Percentiles rank a stretch among this genome's conserved stretches.
phyloP scores from a whole-genome alignment of 176 grass and related monocot species.

The Microstegium vimineum region DNA sequence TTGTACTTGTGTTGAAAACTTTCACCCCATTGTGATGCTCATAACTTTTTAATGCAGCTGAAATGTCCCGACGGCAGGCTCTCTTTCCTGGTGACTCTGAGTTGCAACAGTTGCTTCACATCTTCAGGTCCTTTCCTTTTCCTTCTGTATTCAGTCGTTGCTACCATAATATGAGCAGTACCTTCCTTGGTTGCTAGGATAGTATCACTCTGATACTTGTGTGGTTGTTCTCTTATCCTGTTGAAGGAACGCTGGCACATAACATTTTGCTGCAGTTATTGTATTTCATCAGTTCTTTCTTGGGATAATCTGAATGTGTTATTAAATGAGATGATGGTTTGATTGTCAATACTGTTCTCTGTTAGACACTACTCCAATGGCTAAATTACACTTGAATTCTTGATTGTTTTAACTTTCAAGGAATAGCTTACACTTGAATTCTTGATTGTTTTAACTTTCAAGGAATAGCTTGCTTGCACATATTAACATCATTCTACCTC shows the following conservation, averaged over 20 bases:
- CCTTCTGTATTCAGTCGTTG: background rate
- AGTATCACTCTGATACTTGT: background rate
- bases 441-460: background rate
- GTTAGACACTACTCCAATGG: background rate
- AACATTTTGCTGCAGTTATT: background rate
- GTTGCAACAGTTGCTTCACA: conserved; percentile 92
- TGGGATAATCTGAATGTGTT: conserved; percentile 1
- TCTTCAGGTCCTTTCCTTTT: conserved; percentile 61
- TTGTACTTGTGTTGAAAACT: background rate
- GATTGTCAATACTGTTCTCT: background rate
- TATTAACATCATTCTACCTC: background rate
- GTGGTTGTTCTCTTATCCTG: background rate
- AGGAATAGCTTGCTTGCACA: background rate
- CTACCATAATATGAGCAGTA: background rate
- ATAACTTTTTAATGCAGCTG: conserved; percentile 58
- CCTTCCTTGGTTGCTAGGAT: background rate
- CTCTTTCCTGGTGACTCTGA: conserved; percentile 93
- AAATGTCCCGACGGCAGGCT: conserved; percentile 83
- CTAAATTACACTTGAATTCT: background rate
- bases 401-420: no score
- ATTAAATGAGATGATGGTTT: background rate
- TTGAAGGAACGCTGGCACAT: background rate
- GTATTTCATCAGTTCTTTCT: background rate
- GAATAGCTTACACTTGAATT: background rate
- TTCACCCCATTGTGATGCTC: background rate